A percentile compares a stretch with the other conserved stretches of the same genome.
phyloP scores from a whole-genome alignment of 352 stramenopile species.

The Phytophthora rubi region DNA sequence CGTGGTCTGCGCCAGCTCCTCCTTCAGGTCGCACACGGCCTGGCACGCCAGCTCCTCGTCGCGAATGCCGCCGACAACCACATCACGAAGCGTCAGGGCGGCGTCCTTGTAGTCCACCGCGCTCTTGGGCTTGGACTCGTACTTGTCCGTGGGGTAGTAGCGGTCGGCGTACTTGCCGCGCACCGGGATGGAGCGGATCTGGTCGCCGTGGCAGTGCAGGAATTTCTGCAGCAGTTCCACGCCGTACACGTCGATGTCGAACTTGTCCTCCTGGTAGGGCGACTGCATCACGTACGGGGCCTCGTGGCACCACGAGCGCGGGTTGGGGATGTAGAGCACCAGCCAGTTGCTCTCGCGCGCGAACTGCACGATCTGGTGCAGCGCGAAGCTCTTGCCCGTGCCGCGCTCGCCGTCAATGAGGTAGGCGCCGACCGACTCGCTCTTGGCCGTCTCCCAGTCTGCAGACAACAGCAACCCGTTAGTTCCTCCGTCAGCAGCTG shows the following conservation, averaged over 20 bases:
- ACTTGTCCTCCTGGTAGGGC: conserved; percentile 79
- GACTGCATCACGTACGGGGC: conserved; percentile 89
- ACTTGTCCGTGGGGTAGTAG: conserved; percentile 78
- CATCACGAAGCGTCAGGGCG: conserved; percentile 73
- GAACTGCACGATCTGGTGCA: conserved; percentile 90
- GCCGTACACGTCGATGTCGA: conserved; percentile 86
- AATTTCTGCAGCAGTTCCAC: conserved; percentile 84
- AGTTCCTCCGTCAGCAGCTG: neutral
- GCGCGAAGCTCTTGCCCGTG: conserved; percentile 82
- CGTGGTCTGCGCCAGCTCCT: conserved; percentile 77
- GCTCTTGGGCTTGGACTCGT: conserved; percentile 79
- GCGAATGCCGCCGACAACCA: conserved; percentile 80
- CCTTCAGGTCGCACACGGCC: conserved; percentile 81
- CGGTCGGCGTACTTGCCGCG: conserved; percentile 77
- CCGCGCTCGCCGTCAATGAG: conserved; percentile 86
- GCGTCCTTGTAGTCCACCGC: conserved; percentile 55
- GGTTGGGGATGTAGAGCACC: conserved; percentile 82
- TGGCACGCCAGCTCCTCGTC: conserved; percentile 85
- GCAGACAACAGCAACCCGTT: conserved; percentile 8
- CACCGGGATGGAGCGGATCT: conserved; percentile 67
- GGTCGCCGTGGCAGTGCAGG: conserved; percentile 74
- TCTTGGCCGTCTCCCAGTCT: conserved; percentile 74
- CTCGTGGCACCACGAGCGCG: conserved; percentile 80
- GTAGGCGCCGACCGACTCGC: conserved; percentile 54
- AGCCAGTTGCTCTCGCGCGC: conserved; percentile 87